Evolutionary conservation across 352 stramenopile species (phyloP).

Genomic region (Pythium volutum): DNA sequence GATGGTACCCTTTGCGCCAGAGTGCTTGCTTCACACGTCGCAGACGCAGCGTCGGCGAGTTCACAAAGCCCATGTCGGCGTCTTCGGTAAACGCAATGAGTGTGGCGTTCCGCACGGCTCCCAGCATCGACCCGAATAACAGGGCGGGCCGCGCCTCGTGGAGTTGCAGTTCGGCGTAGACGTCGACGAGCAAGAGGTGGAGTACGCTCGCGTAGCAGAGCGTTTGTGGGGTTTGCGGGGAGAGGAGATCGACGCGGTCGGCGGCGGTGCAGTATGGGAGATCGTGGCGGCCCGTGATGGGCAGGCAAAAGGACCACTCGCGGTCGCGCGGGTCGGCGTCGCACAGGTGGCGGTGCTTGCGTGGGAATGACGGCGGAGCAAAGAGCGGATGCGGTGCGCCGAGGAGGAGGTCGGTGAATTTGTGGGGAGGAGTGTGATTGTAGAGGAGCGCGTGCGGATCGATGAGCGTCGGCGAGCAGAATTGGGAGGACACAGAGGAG

Average conservation of each 20-base stretch:
- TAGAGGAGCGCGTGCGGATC: conserved; percentile 11
- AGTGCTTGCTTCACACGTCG: conserved; percentile 14
- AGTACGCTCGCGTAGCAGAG: conserved; percentile 47
- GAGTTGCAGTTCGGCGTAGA: conserved; percentile 39
- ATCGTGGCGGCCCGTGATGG: conserved; percentile 45
- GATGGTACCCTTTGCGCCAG: conserved; percentile 44
- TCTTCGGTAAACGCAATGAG: conserved; percentile 59
- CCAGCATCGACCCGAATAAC: conserved; percentile 45
- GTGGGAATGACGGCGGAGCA: conserved; percentile 24
- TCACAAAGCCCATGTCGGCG: conserved; percentile 40
- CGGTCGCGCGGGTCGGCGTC: conserved; percentile 6
- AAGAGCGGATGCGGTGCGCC: conserved; percentile 3
- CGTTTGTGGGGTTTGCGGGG: conserved; percentile 24
- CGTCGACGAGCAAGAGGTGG: conserved; percentile 52
- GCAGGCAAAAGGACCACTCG: conserved; percentile 43
- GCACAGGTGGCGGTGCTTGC: conserved; percentile 22
- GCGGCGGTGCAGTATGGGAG: conserved; percentile 37
- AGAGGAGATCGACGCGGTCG: conserved; percentile 49
- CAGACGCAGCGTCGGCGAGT: conserved; percentile 16
- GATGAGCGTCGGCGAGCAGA: conserved; percentile 9
- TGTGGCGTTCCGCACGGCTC: conserved; percentile 41
- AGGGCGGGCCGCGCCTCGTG: conserved; percentile 30
- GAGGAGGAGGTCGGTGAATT: conserved; percentile 18
- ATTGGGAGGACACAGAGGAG: background rate
- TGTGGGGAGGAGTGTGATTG: background rate